Base-by-base conservation (phyloP, 2,329 filamentous ascomycete genomes). In the Colletotrichum limetticola region DNA sequence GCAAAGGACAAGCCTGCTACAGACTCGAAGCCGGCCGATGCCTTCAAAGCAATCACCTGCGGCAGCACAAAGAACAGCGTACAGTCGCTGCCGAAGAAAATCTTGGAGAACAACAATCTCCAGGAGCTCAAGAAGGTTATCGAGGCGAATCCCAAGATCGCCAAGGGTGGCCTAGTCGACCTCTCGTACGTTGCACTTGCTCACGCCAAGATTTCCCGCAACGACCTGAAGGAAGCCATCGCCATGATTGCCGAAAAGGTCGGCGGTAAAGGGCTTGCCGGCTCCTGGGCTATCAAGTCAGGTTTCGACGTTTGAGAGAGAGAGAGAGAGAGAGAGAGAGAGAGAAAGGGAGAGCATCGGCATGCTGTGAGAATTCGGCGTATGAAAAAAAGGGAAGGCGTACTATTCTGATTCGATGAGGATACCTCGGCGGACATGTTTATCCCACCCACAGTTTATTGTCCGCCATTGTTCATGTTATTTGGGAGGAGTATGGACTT, bases 61-160 rank as follows among this genome's bases (percentile, higher is more conserved):
- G 67, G 57, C 14, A 11, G 60, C n/a, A 22, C 57, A 46, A 74
- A 72, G 58, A 52, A 32, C 52, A 49, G 42, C 26, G 12, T 62
- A 12, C 61, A 66, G 37, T 26, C 69, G 35, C 64, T 68, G 32
- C 56, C 75, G 6, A 67, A 68, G 65, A 74, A 70, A 76, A 74
- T 37, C 58, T 82, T 84, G 73, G 75, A 80, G 5, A 74, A 76
- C 22, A 68, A 76, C 8, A 71, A 74, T 22, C 74, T 86, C 72
- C 79, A 84, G 66, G 83, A 83, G 35, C 78, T 86, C 64, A 86
- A 86, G 76, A 79, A 80, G 68, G 80, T 83, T 9, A 85, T 86
- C 32, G 37, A 69, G 57, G 68, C 74, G 60, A 74, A 74, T 9
- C 74, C 74, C 12, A 71, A 71, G 28, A 74, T 75, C 32, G 69